Conservation (phyloP, 306 rosid species). For the Trichosanthes truncata region DNA sequence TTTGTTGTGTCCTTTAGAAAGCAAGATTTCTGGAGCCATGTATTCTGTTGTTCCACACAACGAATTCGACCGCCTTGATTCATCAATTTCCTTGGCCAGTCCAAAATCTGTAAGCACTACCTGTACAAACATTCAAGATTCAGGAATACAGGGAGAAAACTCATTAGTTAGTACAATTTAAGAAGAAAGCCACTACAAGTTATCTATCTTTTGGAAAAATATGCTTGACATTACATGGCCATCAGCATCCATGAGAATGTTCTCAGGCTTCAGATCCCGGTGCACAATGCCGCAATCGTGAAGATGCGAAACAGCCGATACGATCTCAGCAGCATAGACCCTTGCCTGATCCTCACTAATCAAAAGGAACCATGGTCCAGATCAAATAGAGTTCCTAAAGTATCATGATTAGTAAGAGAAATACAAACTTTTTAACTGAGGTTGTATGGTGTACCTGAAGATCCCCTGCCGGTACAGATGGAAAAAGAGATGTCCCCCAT, state of each 20-base stretch:
- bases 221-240: conserved; percentile 68
- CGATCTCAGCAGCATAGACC: conserved; percentile 88
- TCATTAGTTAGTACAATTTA: not conserved
- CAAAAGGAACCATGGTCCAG: conserved; percentile 27
- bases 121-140: conserved; percentile 28
- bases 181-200: conserved; percentile 10
- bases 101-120: conserved; percentile 96
- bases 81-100: conserved; percentile 83
- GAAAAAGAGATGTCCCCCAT: conserved; percentile 93
- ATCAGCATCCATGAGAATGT: conserved; percentile 78
- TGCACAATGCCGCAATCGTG: conserved; percentile 81
- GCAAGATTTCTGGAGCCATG: conserved; percentile 93
- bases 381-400: not conserved
- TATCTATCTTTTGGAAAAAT: not conserved
- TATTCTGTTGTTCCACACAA: conserved; percentile 92
- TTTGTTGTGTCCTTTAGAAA: conserved; percentile 87
- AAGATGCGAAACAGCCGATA: conserved; percentile 90
- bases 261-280: conserved; percentile 95
- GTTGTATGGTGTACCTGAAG: conserved; percentile 47
- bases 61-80: conserved; percentile 74
- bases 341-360: conserved; percentile 96
- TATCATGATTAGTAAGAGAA: conserved; percentile 1
- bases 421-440: not conserved
- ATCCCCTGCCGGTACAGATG: conserved; percentile 83
- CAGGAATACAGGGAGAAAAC: not conserved